Conservation (phyloP, 805 yeast genomes). For the Candida sonorensis region DNA sequence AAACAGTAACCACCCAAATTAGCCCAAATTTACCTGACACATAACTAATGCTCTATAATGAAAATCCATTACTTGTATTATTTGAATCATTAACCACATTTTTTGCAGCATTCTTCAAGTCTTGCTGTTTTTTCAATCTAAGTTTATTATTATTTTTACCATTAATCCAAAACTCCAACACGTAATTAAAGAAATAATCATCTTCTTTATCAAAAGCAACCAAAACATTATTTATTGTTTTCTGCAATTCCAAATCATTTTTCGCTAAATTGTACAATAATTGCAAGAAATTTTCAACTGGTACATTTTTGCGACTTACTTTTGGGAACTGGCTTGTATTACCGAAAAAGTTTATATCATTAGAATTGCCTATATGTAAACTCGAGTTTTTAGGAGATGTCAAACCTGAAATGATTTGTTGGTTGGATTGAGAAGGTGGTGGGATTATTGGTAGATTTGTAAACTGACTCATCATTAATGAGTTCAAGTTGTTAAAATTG, state of each 20-base stretch:
- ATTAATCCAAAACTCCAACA: constrained; percentile 27
- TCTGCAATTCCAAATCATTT: constrained; percentile 26
- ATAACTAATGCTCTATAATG: too few relatives aligned
- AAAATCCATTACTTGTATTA: too few relatives aligned
- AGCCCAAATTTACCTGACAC: too few relatives aligned
- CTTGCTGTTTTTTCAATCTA: constrained; percentile 17
- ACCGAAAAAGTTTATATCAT: too few relatives aligned
- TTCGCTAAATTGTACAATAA: constrained; percentile 23
- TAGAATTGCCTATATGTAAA: constrained; percentile 10
- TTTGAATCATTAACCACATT: too few relatives aligned
- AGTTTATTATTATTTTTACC: constrained; percentile 25
- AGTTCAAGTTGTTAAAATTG: constrained; percentile 23
- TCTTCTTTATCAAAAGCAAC: constrained; percentile 27
- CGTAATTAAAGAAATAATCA: constrained; percentile 27
- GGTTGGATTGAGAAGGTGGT: constrained; percentile 5
- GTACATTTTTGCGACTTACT: too few relatives aligned
- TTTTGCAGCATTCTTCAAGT: too few relatives aligned
- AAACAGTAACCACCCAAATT: too few relatives aligned
- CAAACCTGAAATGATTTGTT: not conserved
- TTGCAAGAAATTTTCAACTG: constrained; percentile 22
- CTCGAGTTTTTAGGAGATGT: constrained; percentile 9
- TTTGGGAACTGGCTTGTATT: too few relatives aligned
- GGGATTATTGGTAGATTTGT: constrained; percentile 18
- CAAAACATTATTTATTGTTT: constrained; percentile 19
- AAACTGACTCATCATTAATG: constrained; percentile 19